Percentiles rank a stretch among this genome's conserved stretches.
Conservation (phyloP, 495 filamentous ascomycete species). For the Penicillium chermesinum region DNA sequence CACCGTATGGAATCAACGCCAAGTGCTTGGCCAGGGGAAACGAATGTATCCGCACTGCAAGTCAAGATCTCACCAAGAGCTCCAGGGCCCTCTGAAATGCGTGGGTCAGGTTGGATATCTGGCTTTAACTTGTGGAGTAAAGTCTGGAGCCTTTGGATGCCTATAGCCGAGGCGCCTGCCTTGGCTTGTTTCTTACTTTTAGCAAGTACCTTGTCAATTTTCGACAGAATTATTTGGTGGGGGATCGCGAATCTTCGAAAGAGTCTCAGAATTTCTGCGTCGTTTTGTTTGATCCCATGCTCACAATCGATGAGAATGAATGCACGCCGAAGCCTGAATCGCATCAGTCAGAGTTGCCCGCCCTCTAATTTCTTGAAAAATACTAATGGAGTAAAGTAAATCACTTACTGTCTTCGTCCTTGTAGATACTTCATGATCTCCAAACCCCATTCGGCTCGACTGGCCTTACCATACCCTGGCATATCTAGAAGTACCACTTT, state of each 20-base stretch:
- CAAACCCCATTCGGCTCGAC: constrained; percentile 70
- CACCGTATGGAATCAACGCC: constrained; percentile 46
- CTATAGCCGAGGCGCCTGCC: constrained; percentile 23
- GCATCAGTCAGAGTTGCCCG: too few species aligned
- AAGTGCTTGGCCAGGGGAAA: constrained; percentile 32
- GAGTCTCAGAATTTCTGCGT: constrained; percentile 59
- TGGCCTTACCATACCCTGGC: constrained; percentile 87
- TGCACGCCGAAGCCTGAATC: constrained; percentile 56
- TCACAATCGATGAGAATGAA: constrained; percentile 78
- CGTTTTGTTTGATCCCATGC: constrained; percentile 73
- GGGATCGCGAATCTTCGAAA: constrained; percentile 59
- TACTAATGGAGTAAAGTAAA: too few species aligned
- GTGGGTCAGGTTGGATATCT: constrained; percentile 28
- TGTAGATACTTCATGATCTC: constrained; percentile 83
- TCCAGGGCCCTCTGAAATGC: constrained; percentile 33
- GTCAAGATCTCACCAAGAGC: constrained; percentile 49
- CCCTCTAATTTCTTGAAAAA: too few species aligned
- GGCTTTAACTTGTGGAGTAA: constrained; percentile 24
- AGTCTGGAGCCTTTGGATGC: constrained; percentile 26
- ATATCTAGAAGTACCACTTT: constrained; percentile 72
- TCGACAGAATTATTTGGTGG: constrained; percentile 78
- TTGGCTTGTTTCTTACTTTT: constrained; percentile 30
- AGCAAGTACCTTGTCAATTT: constrained; percentile 60
- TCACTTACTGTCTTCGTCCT: constrained; percentile 57
- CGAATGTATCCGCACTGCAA: constrained; percentile 33